Conservation (phyloP, 306 rosid genomes). For the Rubus parviflorus region DNA sequence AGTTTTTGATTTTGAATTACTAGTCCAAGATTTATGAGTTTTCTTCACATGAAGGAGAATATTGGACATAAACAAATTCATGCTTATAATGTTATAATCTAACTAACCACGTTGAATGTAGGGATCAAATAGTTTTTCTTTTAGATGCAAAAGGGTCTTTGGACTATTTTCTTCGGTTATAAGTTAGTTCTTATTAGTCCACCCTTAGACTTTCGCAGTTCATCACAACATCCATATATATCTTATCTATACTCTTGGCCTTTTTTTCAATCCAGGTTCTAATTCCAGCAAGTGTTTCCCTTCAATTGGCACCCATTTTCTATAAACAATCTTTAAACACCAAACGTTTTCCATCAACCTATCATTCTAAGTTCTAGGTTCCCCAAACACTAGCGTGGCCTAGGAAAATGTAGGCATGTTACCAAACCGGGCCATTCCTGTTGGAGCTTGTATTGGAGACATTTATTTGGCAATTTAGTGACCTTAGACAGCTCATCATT, state of each 20-base stretch:
- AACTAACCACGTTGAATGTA: neutral
- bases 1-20: neutral
- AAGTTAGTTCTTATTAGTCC: slow-evolving; percentile 1
- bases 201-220: neutral
- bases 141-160: neutral
- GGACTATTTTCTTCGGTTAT: neutral
- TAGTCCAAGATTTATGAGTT: neutral
- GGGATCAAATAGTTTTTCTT: neutral
- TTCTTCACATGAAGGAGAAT: neutral
- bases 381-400: neutral
- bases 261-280: neutral
- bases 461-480: neutral
- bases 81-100: neutral
- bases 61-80: neutral
- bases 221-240: neutral
- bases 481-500: neutral
- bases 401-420: neutral
- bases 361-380: neutral
- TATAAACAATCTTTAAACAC: neutral
- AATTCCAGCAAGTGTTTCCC: neutral
- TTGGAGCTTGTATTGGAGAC: neutral
- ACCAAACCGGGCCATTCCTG: neutral
- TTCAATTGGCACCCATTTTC: neutral
- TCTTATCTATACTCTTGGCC: neutral
- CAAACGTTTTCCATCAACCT: neutral